A percentile compares a stretch with the other conserved stretches of the same genome.
Evolutionary conservation across 306 rosid genomes (phyloP).

Genomic region (Rosa chinensis): DNA sequence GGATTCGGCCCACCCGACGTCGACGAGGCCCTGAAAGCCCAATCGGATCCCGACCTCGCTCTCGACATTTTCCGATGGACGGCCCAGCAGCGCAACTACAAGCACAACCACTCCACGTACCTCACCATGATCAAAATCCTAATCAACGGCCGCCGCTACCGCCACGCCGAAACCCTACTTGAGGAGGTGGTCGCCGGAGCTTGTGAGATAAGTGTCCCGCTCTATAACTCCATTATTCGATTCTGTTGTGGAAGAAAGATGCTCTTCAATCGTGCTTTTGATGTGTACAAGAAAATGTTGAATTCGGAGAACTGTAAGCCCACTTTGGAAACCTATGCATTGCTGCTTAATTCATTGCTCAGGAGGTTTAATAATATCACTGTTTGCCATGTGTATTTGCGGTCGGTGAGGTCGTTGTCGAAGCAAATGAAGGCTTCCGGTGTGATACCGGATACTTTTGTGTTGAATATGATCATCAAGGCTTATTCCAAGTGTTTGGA

Average conservation of each 20-base stretch:
- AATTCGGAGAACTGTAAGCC: conserved; percentile 61
- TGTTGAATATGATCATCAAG: conserved; percentile 81
- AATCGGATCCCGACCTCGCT: conserved; percentile 84
- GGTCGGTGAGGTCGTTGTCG: conserved; percentile 59
- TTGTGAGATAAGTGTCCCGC: conserved; percentile 62
- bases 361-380: conserved; percentile 65
- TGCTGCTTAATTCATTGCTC: conserved; percentile 63
- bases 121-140: conserved; percentile 62
- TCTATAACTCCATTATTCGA: conserved; percentile 66
- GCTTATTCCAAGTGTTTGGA: conserved; percentile 77
- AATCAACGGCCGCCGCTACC: conserved; percentile 47
- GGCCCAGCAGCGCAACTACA: conserved; percentile 76
- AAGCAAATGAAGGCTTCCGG: conserved; percentile 84
- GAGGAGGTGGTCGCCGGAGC: conserved; percentile 92
- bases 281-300: conserved; percentile 79
- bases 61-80: conserved; percentile 97
- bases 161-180: conserved; percentile 68
- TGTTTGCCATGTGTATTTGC: conserved; percentile 69
- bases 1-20: conserved; percentile 75
- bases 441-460: conserved; percentile 78
- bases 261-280: conserved; percentile 70
- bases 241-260: conserved; percentile 64
- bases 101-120: conserved; percentile 65
- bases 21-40: conserved; percentile 56
- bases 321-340: conserved; percentile 63